These are phyloP conservation scores for Wickerhamomyces xylosicus DNA, from an alignment of 805 yeast species.

Conservation along the genomic window DNA sequence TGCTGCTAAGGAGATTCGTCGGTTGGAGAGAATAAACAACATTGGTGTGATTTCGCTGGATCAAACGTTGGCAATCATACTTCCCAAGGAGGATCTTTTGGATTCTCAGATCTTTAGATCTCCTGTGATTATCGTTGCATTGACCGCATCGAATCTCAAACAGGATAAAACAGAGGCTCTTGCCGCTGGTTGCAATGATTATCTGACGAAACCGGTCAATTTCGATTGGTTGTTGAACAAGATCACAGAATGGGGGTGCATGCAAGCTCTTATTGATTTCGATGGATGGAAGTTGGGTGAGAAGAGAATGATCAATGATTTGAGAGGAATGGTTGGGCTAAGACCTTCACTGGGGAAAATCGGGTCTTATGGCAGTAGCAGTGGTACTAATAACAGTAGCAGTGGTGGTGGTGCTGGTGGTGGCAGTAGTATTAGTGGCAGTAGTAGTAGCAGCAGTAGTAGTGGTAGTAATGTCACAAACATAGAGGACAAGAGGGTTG, in stretches of 20 bases:
- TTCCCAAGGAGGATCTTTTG: slow-evolving; percentile 48
- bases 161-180: slow-evolving; percentile 84
- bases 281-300: slow-evolving; percentile 74
- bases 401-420: too few species aligned
- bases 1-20: slow-evolving; percentile 84
- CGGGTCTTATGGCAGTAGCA: too few species aligned
- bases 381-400: too few species aligned
- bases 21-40: slow-evolving; percentile 68
- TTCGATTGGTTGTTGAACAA: slow-evolving; percentile 89
- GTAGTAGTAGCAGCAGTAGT: too few species aligned
- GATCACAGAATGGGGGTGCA: slow-evolving; percentile 97
- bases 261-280: slow-evolving; percentile 94
- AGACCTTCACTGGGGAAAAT: too few species aligned
- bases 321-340: too few species aligned
- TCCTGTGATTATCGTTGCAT: slow-evolving; percentile 96
- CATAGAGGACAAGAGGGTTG: too few species aligned
- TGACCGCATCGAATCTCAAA: slow-evolving; percentile 84
- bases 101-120: slow-evolving; percentile 59
- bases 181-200: slow-evolving; percentile 97
- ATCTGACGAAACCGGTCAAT: slow-evolving; percentile 91
- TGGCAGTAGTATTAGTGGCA: too few species aligned
- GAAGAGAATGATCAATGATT: slow-evolving; percentile 17
- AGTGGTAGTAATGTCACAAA: too few species aligned
- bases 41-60: too few species aligned
- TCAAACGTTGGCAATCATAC: too few species aligned